Conservation (phyloP, 2,329 filamentous ascomycete genomes). For the Fusarium pseudonygamai region DNA sequence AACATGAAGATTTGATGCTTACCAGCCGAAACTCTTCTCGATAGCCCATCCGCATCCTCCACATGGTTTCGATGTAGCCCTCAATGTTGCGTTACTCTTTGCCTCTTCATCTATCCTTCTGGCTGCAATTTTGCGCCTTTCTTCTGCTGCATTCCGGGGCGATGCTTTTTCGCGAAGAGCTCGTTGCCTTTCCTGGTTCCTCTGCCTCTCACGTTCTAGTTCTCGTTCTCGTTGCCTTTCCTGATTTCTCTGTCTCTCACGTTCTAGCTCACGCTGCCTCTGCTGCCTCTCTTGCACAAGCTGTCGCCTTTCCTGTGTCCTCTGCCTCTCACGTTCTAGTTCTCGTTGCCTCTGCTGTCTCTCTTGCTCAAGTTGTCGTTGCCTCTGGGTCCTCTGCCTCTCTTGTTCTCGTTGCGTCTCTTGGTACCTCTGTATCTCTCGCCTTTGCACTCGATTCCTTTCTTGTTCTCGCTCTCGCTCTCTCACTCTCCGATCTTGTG, state of each 20-base stretch:
- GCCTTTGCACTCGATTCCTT: background rate
- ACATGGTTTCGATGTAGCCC: slow-evolving; percentile 50
- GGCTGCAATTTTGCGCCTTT: slow-evolving; percentile 41
- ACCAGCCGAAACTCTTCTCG: slow-evolving; percentile 55
- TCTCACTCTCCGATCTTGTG: background rate
- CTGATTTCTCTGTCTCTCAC: no score
- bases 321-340: background rate
- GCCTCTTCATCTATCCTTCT: slow-evolving; percentile 50
- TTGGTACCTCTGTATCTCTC: background rate
- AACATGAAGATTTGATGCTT: slow-evolving; percentile 28
- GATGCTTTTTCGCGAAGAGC: slow-evolving; percentile 35
- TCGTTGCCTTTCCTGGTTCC: background rate
- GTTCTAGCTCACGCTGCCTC: no score
- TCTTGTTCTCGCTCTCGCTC: background rate
- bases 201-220: background rate
- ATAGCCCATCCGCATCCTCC: slow-evolving; percentile 51
- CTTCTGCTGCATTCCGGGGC: slow-evolving; percentile 40
- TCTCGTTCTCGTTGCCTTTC: background rate
- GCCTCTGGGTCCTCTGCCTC: background rate
- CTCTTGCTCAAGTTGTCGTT: background rate
- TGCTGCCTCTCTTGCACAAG: no score
- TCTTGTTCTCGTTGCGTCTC: background rate
- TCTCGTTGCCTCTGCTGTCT: background rate
- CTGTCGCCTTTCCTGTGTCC: background rate
- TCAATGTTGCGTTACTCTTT: slow-evolving; percentile 43